phyloP scores from a whole-genome alignment of 352 stramenopile species.

The Pythium coloratum region DNA sequence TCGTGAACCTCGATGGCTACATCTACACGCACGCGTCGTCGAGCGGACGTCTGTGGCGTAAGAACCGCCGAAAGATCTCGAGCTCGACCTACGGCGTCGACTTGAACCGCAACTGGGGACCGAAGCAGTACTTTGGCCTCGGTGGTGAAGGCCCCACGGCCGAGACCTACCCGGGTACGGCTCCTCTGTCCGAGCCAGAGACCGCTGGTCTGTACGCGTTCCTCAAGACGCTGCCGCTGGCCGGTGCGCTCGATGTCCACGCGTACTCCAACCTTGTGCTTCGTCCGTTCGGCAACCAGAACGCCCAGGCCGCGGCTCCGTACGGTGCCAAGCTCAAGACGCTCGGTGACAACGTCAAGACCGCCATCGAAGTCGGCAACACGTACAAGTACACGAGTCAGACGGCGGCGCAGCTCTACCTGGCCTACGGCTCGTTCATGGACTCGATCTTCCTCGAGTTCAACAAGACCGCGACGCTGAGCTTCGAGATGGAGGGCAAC shows the following conservation, averaged over 20 bases:
- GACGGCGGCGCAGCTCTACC: slow-evolving; percentile 2
- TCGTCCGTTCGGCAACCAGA: slow-evolving; percentile 23
- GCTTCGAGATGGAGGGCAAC: not conserved
- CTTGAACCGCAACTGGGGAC: not conserved
- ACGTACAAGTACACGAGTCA: slow-evolving; percentile 9
- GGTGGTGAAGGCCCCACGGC: not conserved
- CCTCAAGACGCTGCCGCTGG: not conserved
- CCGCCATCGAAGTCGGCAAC: not conserved
- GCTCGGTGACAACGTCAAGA: slow-evolving; percentile 18
- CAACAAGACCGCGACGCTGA: not conserved
- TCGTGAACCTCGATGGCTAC: not conserved
- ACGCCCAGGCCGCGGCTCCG: slow-evolving; percentile 10
- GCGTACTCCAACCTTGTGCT: slow-evolving; percentile 14
- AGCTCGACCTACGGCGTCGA: not conserved
- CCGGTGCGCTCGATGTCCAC: not conserved
- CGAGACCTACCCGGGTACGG: not conserved
- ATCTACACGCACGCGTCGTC: not conserved
- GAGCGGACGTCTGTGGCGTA: not conserved
- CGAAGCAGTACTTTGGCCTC: not conserved
- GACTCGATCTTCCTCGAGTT: not conserved
- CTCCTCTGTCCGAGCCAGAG: not conserved
- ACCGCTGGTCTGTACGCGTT: not conserved
- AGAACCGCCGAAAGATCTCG: not conserved
- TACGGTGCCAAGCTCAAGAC: slow-evolving; percentile 26
- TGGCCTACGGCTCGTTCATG: not conserved